phyloP scores from a whole-genome alignment of 352 stramenopile genomes.

The Globisporangium parvum region DNA sequence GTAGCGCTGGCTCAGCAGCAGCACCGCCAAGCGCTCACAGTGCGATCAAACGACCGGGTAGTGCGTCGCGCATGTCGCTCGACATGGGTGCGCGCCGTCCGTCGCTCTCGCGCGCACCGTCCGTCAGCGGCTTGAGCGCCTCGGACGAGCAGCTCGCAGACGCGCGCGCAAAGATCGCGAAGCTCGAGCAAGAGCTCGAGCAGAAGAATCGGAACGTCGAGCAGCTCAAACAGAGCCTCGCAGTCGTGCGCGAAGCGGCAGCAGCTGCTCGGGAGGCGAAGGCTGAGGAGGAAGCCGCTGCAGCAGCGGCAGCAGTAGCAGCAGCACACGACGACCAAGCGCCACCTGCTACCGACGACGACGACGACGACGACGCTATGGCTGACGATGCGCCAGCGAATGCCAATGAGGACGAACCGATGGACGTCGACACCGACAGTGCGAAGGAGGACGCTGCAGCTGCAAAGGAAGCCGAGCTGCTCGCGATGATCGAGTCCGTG shows the following conservation, averaged over 20 bases:
- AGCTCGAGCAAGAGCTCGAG: constrained; percentile 64
- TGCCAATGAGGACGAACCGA: constrained; percentile 2
- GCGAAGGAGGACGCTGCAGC: constrained; percentile 6
- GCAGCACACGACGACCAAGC: constrained; percentile 9
- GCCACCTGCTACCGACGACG: constrained; percentile 12
- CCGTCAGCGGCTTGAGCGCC: not conserved
- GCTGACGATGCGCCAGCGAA: constrained; percentile 5
- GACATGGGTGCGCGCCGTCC: constrained; percentile 10
- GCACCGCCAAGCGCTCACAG: not conserved
- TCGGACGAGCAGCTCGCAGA: constrained; percentile 48
- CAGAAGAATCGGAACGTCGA: constrained; percentile 62
- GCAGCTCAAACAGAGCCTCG: constrained; percentile 59
- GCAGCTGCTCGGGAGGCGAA: constrained; percentile 10
- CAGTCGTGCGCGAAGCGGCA: constrained; percentile 36
- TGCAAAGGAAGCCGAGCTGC: constrained; percentile 24
- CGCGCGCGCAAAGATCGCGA: constrained; percentile 39
- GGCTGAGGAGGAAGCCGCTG: constrained; percentile 20
- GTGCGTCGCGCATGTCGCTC: constrained; percentile 23
- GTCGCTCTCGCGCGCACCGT: constrained; percentile 14
- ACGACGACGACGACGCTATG: not conserved
- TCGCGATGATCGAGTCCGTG: constrained; percentile 48
- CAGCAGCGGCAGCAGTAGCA: not conserved
- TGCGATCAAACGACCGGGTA: constrained; percentile 14
- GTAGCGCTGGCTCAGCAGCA: constrained; percentile 6
- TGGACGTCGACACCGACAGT: constrained; percentile 11